Base-by-base conservation (phyloP, 2,329 filamentous ascomycete species). In the Mariannaea sp. region DNA sequence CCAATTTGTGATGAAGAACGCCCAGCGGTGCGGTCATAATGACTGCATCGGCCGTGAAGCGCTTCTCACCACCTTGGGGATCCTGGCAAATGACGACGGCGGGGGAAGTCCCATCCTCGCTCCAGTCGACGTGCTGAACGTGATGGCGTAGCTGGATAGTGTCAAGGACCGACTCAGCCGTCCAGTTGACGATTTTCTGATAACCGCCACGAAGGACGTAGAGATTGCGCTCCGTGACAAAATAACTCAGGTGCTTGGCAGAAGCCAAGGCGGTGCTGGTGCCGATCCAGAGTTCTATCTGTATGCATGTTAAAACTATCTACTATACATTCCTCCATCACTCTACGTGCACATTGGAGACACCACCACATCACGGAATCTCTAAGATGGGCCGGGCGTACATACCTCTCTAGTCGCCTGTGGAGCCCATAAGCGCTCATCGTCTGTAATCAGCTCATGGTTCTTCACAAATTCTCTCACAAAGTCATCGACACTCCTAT, bases 261-360 rank as follows among this genome's bases (percentile, higher is more conserved):
- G 49, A 53, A 22, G 49, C 49, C 35, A 53, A 20, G 14, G 49
- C 30, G 3, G 49, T 53, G 43, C 49, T 53, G 13, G 49, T 53
- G 5, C 49, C 49, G 19, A 53, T 53, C 49, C 49, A 53, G 30
- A 53, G 43, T 22, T 53, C 49, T 4, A 53, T 41, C 49, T 53
- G 7, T 4, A 32, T 7, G 3, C 14, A 6, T 2, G 32, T 53
- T 19, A 53, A 22, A 7, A 48, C 5, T n/a, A 33, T 10, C 16
- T 7, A 12, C 7, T 12, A 39, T 6, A 39, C 9, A 22, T 20
- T 9, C 12, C 5, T 20, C 7, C 6, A 5, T 20, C 16, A 39
- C 12, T 7, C n/a, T n/a, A n/a, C n/a, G n/a, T n/a, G n/a, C n/a
- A n/a, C n/a, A n/a, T n/a, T n/a, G n/a, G n/a, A n/a, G n/a, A n/a